phyloP scores from a whole-genome alignment of 2,329 filamentous ascomycete genomes.

The Penicillium sp. region DNA sequence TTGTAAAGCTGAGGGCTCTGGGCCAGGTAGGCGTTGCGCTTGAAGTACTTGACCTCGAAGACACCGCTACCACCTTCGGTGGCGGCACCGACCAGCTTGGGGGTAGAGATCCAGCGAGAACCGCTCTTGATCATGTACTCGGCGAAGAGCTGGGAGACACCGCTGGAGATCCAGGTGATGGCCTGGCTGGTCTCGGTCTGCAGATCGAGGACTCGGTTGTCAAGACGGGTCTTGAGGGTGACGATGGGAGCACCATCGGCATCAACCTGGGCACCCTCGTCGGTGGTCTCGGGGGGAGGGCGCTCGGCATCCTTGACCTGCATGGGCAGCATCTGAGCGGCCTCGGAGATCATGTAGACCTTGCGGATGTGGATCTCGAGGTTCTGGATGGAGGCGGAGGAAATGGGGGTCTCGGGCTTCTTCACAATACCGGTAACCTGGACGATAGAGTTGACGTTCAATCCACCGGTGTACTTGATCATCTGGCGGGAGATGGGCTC shows the following conservation, averaged over 20 bases:
- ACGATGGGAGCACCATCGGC: conserved; percentile 67
- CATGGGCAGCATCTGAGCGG: conserved; percentile 62
- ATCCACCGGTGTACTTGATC: conserved; percentile 83
- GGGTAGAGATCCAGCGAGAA: conserved; percentile 85
- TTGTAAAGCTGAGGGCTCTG: conserved; percentile 69
- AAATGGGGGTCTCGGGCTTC: conserved; percentile 82
- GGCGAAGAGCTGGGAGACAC: conserved; percentile 69
- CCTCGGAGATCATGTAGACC: conserved; percentile 73
- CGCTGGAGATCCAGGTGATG: conserved; percentile 71
- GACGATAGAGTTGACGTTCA: conserved; percentile 81
- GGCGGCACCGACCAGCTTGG: conserved; percentile 84
- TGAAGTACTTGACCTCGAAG: conserved; percentile 88
- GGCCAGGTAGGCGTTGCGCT: conserved; percentile 70
- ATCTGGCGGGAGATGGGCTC: conserved; percentile 74
- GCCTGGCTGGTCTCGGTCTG: conserved; percentile 89
- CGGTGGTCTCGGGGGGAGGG: conserved; percentile 46
- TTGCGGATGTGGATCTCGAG: conserved; percentile 88
- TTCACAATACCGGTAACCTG: conserved; percentile 78
- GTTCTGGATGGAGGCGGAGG: conserved; percentile 77
- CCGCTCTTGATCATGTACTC: conserved; percentile 75
- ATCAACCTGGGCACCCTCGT: conserved; percentile 52
- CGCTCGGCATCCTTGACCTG: conserved; percentile 58
- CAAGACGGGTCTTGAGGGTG: conserved; percentile 78
- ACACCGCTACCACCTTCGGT: conserved; percentile 93
- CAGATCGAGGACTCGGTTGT: conserved; percentile 92